Evolutionary conservation across 1,139 yeast species (phyloP), one percentile per base, ranked within the genome.

Genomic region (Waltiozyma solani): DNA sequence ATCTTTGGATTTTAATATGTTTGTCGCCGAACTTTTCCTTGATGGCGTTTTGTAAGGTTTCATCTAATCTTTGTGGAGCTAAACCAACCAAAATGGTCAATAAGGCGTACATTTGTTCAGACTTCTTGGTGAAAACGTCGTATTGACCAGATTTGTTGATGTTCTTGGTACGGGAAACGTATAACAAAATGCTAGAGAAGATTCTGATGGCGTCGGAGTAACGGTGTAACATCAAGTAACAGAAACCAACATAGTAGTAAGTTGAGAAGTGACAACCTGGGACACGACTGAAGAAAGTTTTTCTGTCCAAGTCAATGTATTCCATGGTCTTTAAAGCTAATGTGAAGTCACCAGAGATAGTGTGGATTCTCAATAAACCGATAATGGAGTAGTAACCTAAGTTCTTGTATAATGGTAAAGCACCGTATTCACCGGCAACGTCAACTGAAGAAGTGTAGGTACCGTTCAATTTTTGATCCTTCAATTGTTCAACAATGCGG

Each of bases 61-160:
- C 73, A 44, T 69, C 73, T 25, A 68, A 50, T 47, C 69, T 60
- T 11, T 69, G 63, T 37, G 73, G 73, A 40, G 64, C 62, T 35
- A 69, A 54, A 17, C 72, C 67, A 34, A 66, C 59, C 39, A 69
- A 61, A 35, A 69, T 61, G 24, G 73, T 69, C 41, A 69, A 53
- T 35, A 69, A 57, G 9, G 74, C 72, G 47, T 66, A 67, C 71
- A 67, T 68, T 52, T 69, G 74, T 42, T 67, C 74, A n/a, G 68
- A 58, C 48, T 66, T 64, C 52, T 68, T 69, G 43, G 67, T 63
- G 37, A 67, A 66, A 32, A 61, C 55, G 48, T 69, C 72, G 45
- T 62, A 69, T 48, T 67, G 71, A 5, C 68, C 68, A 14, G 67
- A 57, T 42, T 58, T 59, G 48, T 61, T 62, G 52, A 65, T 61